A percentile compares a stretch with the other conserved stretches of the same genome.
These are phyloP conservation scores for Veloporphyrellus conicus DNA, from an alignment of 1,284 basidiomycete genomes.

Conservation along the genomic window DNA sequence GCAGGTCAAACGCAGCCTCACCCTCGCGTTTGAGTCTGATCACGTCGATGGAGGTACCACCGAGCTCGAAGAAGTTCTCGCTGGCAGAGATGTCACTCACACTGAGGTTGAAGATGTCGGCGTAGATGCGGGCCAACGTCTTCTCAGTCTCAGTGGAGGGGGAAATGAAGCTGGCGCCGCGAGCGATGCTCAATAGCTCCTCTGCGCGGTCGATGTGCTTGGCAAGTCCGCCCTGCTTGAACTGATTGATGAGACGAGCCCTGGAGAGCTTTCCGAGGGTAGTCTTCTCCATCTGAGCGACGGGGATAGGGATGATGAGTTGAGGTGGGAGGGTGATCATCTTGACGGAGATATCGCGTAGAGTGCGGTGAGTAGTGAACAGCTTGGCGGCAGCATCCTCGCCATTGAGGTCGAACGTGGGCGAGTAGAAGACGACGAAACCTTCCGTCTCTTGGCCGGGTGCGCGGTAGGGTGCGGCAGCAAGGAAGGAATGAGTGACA, in stretches of 20 bases:
- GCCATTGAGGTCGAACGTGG: constrained; percentile 22
- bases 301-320: constrained; percentile 28
- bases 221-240: constrained; percentile 29
- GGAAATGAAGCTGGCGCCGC: constrained; percentile 21
- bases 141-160: constrained; percentile 31
- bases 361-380: constrained; percentile 17
- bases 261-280: constrained; percentile 33
- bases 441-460: constrained; percentile 33
- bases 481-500: constrained; percentile 36
- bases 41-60: constrained; percentile 33
- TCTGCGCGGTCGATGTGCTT: constrained; percentile 30
- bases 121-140: constrained; percentile 25
- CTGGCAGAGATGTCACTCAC: constrained; percentile 23
- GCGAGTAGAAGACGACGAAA: constrained; percentile 32
- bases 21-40: constrained; percentile 35
- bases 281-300: constrained; percentile 31
- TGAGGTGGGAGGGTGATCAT: constrained; percentile 26
- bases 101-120: constrained; percentile 25
- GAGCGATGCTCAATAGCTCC: constrained; percentile 27
- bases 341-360: constrained; percentile 22
- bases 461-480: constrained; percentile 35
- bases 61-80: constrained; percentile 35
- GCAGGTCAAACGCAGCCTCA: constrained; percentile 33
- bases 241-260: constrained; percentile 27
- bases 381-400: constrained; percentile 20